A percentile compares a stretch with the other conserved stretches of the same genome.
Conservation (phyloP, 225 moss, liverwort and hornwort genomes). For the Marchantia polymorpha region DNA sequence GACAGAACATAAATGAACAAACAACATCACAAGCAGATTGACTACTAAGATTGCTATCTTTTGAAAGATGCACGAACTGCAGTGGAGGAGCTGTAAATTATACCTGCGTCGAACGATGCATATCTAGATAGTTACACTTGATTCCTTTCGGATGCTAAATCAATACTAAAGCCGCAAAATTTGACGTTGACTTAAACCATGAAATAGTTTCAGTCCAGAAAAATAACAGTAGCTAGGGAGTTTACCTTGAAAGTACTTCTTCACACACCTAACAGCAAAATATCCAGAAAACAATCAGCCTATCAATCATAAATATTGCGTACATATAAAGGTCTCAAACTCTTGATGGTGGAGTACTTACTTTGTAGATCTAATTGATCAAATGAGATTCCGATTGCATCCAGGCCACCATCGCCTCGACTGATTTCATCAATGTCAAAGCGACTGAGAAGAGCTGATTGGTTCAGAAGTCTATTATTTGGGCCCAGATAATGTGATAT, state of each 20-base stretch:
- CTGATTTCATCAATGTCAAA: conserved; percentile 59
- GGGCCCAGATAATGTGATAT: conserved; percentile 49
- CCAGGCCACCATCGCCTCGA: conserved; percentile 44
- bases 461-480: conserved; percentile 51
- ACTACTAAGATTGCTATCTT: too few relatives aligned
- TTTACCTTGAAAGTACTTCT: not conserved
- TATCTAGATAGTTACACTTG: not conserved
- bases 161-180: not conserved
- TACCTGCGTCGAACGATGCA: too few relatives aligned
- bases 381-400: conserved; percentile 65
- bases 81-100: too few relatives aligned
- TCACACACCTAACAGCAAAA: not conserved
- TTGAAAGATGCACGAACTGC: too few relatives aligned
- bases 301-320: not conserved
- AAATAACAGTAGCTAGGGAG: not conserved
- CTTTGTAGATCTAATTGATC: conserved; percentile 75
- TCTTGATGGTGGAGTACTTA: conserved; percentile 34
- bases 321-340: not conserved
- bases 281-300: not conserved
- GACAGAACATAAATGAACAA: too few relatives aligned
- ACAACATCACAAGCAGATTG: too few relatives aligned
- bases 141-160: not conserved
- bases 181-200: not conserved
- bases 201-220: not conserved
- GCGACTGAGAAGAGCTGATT: conserved; percentile 40